Base-by-base conservation (phyloP, 257 asterid genomes). In the Scutellaria minor region DNA sequence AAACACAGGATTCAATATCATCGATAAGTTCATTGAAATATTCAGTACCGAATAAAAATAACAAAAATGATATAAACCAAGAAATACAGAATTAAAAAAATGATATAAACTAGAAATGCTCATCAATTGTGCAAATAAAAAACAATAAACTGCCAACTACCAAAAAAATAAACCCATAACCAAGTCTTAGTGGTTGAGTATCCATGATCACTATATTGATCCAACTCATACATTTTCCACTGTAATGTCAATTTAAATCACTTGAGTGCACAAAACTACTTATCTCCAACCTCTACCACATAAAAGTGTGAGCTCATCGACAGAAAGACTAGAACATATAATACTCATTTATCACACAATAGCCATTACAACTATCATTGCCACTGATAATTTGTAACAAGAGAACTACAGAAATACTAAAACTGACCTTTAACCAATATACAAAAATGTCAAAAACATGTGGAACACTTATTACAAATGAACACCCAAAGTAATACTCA, bases 271-370 rank as follows among this genome's bases (percentile, higher is more conserved):
- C 63, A 22, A 7, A 48, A 22, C 57, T n/a, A 70, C 59, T 39
- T 37, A 66, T 55, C 10, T n/a, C 44, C 75, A 27, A 73, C 27
- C 41, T 40, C 58, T 54, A 64, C 56, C 68, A 67, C 60, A 59
- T 73, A n/a, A 24, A 64, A 46, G 22, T 37, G 46, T 58, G 20
- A 46, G 46, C 69, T 15, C 6, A 48, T 9, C 18, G 6, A 37
- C 52, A 10, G 6, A n/a, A 70, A 48, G 44, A 37, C 45, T 39
- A 63, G 6, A 15, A 48, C 45, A 48, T 11, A n/a, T 10, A 56
- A 61, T 55, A 35, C 47, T 55, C 12, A 59, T 42, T 18, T 37
- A 44, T 24, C 8, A 64, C 57, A 47, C 14, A 37, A 45, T 35
- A 45, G 51, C 77, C 51, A 35, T 37, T 62, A 14, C 22, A 45